Evolutionary conservation across 1,139 yeast genomes (phyloP), one percentile per base, ranked within the genome.

Genomic region (Candida sp.): DNA sequence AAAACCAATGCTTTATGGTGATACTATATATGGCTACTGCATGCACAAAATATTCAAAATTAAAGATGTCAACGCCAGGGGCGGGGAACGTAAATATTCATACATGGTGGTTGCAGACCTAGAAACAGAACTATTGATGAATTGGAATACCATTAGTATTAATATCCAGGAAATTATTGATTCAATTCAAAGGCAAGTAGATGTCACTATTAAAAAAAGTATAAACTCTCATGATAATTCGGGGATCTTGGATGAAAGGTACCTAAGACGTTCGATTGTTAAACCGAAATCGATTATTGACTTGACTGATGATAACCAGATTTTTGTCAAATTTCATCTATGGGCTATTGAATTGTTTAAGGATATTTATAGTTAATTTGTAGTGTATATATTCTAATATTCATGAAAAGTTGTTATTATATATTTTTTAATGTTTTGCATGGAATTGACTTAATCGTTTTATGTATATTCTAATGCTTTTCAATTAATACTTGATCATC

Each of bases 1-100:
- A 29, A 77, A 81, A 43, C 93, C 95, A 0, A 67, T 86, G 57
- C 78, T 84, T 55, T 82, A 82, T 54, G 90, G 90, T 2, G 95
- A 87, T 54, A 75, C 79, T 5, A 58, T 69, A 3, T 75, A 81
- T 49, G 96, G 96, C 0, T 79, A 82, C 50, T 82, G 91, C 35
- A 64, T 87, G 21, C 77, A 81, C 30, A 70, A 80, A 45, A 79
- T 84, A 5, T 87, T 88, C 65, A 84, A 84, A 55, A 68, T 87
- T 11, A 72, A 72, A 33, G 96, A 88, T 59, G 66, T 73, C 22
- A 77, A 81, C 43, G 91, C 96, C 0, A 72, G 96, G 44, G 96
- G 96, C 1, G 82, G 87, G 5, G 93, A 85, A 54, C 66, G 96
- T 44, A 77, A 87, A 45, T 87, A 86, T 54, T 75, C 88, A 3